Conservation (phyloP, 106 monocot genomes). For the Alisma plantagoaquatica region DNA sequence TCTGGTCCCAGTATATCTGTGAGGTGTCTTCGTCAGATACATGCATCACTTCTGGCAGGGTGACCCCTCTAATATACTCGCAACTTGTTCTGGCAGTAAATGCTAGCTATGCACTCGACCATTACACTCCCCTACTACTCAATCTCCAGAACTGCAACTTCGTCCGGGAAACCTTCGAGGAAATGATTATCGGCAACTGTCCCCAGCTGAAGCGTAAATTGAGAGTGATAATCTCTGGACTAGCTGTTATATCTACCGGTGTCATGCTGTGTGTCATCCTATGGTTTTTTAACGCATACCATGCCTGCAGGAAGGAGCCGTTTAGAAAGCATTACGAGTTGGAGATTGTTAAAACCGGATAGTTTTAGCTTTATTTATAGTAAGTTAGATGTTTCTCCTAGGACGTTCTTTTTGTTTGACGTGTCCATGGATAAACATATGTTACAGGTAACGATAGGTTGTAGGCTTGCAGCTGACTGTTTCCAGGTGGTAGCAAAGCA, state of each 20-base stretch:
- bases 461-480: too few relatives aligned
- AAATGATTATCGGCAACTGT: slow-evolving; percentile 31
- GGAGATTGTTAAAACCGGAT: too few relatives aligned
- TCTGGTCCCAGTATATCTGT: slow-evolving; percentile 49
- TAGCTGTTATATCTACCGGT: slow-evolving; percentile 33
- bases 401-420: too few relatives aligned
- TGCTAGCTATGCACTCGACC: slow-evolving; percentile 56
- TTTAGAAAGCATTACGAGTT: too few relatives aligned
- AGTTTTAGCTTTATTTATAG: too few relatives aligned
- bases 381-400: too few relatives aligned
- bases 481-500: too few relatives aligned
- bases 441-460: too few relatives aligned
- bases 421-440: too few relatives aligned
- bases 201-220: slow-evolving; percentile 30
- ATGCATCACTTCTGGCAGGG: slow-evolving; percentile 28
- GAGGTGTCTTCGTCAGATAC: slow-evolving; percentile 29
- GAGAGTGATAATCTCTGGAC: slow-evolving; percentile 28
- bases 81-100: slow-evolving; percentile 43
- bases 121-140: slow-evolving; percentile 46
- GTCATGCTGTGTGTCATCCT: slow-evolving; percentile 47
- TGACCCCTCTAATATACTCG: slow-evolving; percentile 34
- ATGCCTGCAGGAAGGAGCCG: slow-evolving; percentile 61
- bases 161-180: slow-evolving; percentile 41
- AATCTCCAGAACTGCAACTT: slow-evolving; percentile 56
- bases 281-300: slow-evolving; percentile 52